Evolutionary conservation across 2,329 filamentous ascomycete genomes (phyloP).

Genomic region (Rutstroemia sp.): DNA sequence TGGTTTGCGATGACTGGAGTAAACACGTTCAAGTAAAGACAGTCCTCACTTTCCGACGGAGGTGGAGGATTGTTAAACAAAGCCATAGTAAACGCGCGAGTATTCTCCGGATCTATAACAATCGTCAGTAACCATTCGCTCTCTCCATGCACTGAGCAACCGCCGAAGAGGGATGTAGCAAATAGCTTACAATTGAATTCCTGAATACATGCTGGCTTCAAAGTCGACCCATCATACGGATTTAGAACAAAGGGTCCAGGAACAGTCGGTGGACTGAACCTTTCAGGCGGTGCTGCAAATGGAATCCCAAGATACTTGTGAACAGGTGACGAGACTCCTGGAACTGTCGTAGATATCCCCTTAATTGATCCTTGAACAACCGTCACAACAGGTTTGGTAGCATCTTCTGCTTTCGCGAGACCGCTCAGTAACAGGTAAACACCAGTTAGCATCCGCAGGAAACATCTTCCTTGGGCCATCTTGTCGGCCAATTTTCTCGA

Average conservation of each 20-base stretch:
- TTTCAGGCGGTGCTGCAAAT: conserved; percentile 62
- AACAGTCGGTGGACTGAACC: conserved; percentile 55
- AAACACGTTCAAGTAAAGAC: conserved; percentile 52
- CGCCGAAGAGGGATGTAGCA: too few relatives aligned
- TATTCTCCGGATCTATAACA: not conserved
- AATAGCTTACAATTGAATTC: conserved; percentile 1
- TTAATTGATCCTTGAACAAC: not conserved
- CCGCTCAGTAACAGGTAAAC: not conserved
- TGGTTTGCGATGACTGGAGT: conserved; percentile 35
- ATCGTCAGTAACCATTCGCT: not conserved
- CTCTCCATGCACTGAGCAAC: too few relatives aligned
- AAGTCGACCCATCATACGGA: not conserved
- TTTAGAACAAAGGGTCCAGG: not conserved
- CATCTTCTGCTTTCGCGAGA: not conserved
- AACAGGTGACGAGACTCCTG: not conserved
- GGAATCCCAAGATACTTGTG: conserved; percentile 60
- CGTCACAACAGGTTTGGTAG: not conserved
- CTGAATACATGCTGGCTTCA: conserved; percentile 1
- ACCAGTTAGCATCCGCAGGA: not conserved
- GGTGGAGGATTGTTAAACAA: conserved; percentile 4
- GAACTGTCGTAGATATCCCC: not conserved
- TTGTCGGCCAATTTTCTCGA: too few relatives aligned
- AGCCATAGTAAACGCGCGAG: not conserved
- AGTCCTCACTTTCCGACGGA: conserved; percentile 44
- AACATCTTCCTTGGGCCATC: not conserved